A percentile compares a stretch with the other conserved stretches of the same genome.
These are phyloP conservation scores for Candida glucosophila DNA, from an alignment of 1,139 yeast species.

Conservation along the genomic window DNA sequence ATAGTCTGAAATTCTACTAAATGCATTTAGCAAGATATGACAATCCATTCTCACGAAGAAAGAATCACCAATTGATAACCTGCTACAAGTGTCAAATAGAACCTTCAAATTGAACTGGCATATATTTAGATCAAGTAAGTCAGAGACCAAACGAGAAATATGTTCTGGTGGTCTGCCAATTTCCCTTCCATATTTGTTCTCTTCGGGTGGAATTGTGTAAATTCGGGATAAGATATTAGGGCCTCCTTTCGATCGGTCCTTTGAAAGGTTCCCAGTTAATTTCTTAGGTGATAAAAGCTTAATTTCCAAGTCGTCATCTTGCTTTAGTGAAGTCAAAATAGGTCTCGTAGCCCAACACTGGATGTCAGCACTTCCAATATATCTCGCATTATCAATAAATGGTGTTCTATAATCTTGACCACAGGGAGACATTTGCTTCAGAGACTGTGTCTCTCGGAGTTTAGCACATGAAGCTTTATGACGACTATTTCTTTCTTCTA, in stretches of 20 bases:
- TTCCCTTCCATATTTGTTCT: conserved; percentile 36
- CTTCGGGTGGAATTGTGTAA: conserved; percentile 16
- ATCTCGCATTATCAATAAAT: conserved; percentile 21
- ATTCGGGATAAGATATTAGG: conserved; percentile 20
- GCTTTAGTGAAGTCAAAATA: conserved; percentile 42
- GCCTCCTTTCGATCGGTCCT: conserved; percentile 10
- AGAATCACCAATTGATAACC: conserved; percentile 66
- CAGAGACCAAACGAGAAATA: conserved; percentile 58
- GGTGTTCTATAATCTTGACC: not conserved
- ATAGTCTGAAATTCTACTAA: too few species aligned
- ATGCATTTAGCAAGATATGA: too few species aligned
- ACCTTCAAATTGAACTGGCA: conserved; percentile 52
- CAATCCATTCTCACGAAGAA: conserved; percentile 59
- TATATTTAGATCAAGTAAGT: conserved; percentile 51
- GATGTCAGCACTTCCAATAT: conserved; percentile 63
- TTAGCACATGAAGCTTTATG: not conserved
- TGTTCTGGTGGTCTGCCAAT: conserved; percentile 74
- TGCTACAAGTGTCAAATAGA: conserved; percentile 45
- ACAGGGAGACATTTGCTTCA: conserved; percentile 9
- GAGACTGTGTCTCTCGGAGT: conserved; percentile 1
- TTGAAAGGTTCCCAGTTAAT: conserved; percentile 9
- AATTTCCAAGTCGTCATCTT: conserved; percentile 40
- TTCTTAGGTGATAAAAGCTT: conserved; percentile 23
- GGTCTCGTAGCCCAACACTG: conserved; percentile 85
- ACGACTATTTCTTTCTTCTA: not conserved